Percentiles rank a stretch among this genome's conserved stretches.
These are phyloP conservation scores for Fistulinella cinereoalba DNA, from an alignment of 1,284 basidiomycete species.

Conservation along the genomic window DNA sequence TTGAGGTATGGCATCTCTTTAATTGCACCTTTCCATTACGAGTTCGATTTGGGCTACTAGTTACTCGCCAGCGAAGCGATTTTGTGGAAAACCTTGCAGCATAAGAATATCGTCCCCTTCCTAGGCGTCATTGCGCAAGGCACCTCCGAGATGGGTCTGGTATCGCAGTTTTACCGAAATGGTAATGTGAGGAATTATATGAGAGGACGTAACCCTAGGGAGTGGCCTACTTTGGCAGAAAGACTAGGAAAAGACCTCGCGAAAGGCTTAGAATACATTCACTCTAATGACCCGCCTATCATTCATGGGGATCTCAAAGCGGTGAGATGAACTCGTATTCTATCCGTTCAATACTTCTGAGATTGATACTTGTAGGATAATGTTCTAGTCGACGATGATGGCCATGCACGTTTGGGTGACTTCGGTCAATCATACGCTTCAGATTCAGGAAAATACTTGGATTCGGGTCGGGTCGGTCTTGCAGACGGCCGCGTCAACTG, in stretches of 20 bases:
- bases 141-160: slow-evolving; percentile 27
- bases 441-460: slow-evolving; percentile 26
- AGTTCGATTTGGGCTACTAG: slow-evolving; percentile 10
- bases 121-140: slow-evolving; percentile 20
- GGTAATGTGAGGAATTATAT: slow-evolving; percentile 35
- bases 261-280: slow-evolving; percentile 35
- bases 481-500: slow-evolving; percentile 15
- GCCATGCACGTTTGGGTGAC: slow-evolving; percentile 34
- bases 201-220: slow-evolving; percentile 8
- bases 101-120: slow-evolving; percentile 30
- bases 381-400: slow-evolving; percentile 29
- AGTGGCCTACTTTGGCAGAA: slow-evolving; percentile 25
- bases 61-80: slow-evolving; percentile 31
- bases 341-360: neutral
- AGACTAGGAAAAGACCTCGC: slow-evolving; percentile 29
- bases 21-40: neutral
- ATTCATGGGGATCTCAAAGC: slow-evolving; percentile 41
- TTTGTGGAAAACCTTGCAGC: slow-evolving; percentile 27
- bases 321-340: slow-evolving; percentile 22
- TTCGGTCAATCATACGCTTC: slow-evolving; percentile 34
- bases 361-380: slow-evolving; percentile 28
- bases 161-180: slow-evolving; percentile 38
- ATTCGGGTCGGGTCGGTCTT: slow-evolving; percentile 25
- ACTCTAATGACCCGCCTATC: slow-evolving; percentile 31
- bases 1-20: slow-evolving; percentile 15